These are phyloP conservation scores for Colletotrichum karsti DNA, from an alignment of 2,329 filamentous ascomycete species.

Conservation along the genomic window DNA sequence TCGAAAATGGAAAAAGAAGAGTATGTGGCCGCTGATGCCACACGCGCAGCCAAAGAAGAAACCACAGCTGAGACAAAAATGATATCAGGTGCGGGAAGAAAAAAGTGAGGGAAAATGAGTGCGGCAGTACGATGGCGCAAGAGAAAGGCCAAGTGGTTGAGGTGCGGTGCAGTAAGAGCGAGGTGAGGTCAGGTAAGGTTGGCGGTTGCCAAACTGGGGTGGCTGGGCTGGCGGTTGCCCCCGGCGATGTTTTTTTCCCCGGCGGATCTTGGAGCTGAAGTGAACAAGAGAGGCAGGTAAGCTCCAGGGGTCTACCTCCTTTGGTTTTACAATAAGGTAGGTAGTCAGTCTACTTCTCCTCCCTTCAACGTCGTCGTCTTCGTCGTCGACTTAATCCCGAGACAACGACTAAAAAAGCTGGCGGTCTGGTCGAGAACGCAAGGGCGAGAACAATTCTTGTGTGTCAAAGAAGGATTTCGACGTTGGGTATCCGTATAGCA, in stretches of 20 bases:
- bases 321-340: neutral
- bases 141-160: constrained; percentile 8
- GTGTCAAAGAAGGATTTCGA: neutral
- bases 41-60: constrained; percentile 19
- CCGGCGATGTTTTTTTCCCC: constrained; percentile 15
- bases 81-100: neutral
- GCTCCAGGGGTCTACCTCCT: constrained; percentile 12
- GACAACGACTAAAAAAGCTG: neutral
- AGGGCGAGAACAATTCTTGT: neutral
- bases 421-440: neutral
- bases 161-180: constrained; percentile 3
- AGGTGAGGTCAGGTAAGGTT: constrained; percentile 9
- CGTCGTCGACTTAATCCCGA: neutral
- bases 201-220: constrained; percentile 26
- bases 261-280: constrained; percentile 27
- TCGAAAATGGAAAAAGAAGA: constrained; percentile 2
- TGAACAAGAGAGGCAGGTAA: constrained; percentile 11
- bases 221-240: constrained; percentile 24
- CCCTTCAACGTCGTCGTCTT: neutral
- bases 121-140: constrained; percentile 11
- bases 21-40: constrained; percentile 14
- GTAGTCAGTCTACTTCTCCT: neutral
- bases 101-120: neutral
- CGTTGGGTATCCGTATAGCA: constrained; percentile 1
- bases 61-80: neutral